Conservation (phyloP, 2,329 filamentous ascomycete genomes). For the Aspergillus texensis region DNA sequence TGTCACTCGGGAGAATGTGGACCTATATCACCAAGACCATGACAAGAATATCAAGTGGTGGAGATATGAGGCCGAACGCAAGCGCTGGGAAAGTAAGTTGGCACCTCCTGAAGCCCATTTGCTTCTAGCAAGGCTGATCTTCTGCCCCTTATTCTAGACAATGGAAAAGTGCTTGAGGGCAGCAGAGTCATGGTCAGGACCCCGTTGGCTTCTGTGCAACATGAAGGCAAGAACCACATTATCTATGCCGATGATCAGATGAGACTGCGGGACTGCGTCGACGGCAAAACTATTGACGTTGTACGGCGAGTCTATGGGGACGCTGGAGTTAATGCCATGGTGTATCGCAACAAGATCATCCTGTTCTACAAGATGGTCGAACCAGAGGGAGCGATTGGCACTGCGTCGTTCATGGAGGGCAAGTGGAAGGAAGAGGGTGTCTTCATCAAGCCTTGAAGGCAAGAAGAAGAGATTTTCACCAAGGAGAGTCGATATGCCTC, state of each 20-base stretch:
- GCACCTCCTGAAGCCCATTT: background rate
- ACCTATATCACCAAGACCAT: slow-evolving; percentile 2
- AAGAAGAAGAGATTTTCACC: background rate
- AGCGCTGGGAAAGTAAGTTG: background rate
- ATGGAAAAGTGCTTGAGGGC: background rate
- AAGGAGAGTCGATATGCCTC: background rate
- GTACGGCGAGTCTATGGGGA: background rate
- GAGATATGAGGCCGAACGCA: background rate
- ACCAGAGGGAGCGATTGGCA: background rate
- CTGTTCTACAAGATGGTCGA: slow-evolving; percentile 3
- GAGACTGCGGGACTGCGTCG: background rate
- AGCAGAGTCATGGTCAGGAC: background rate
- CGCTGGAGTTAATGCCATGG: background rate
- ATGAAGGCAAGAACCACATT: slow-evolving; percentile 1
- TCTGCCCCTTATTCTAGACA: background rate
- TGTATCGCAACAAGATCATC: background rate
- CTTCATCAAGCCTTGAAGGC: background rate
- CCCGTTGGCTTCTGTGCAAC: background rate
- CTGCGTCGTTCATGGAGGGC: background rate
- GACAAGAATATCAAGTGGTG: slow-evolving; percentile 1
- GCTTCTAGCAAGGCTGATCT: background rate
- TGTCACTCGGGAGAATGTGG: background rate
- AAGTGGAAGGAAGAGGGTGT: slow-evolving; percentile 1
- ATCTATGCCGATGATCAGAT: background rate
- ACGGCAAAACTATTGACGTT: background rate